Evolutionary conservation across 352 stramenopile species (phyloP).

Genomic region (Globisporangium alternatum): DNA sequence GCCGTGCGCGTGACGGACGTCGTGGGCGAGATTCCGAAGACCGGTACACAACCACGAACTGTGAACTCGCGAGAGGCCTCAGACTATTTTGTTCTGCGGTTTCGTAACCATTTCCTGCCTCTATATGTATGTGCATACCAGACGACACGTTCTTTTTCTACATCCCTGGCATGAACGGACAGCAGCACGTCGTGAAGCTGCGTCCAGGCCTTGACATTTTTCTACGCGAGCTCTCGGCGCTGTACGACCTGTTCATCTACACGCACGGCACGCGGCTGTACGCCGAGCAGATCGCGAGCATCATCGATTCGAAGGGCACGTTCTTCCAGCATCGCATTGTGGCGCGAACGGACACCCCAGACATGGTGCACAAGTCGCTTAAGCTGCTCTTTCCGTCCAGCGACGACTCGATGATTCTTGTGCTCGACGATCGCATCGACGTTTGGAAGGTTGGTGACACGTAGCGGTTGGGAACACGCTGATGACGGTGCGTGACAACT

Average conservation of each 20-base stretch:
- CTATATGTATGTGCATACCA: slow-evolving; percentile 18
- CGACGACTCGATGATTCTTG: slow-evolving; percentile 86
- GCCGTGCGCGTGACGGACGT: slow-evolving; percentile 81
- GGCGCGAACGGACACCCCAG: slow-evolving; percentile 79
- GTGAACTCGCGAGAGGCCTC: background rate
- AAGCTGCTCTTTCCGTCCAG: slow-evolving; percentile 85
- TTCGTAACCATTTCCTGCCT: background rate
- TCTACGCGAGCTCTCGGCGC: slow-evolving; percentile 69
- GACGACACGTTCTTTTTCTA: slow-evolving; percentile 80
- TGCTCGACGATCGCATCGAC: slow-evolving; percentile 83
- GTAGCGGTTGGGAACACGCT: background rate
- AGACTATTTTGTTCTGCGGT: background rate
- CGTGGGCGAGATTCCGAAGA: slow-evolving; percentile 45
- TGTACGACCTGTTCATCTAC: slow-evolving; percentile 95
- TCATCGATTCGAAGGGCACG: slow-evolving; percentile 83
- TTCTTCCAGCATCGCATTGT: slow-evolving; percentile 89
- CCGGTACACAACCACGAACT: slow-evolving; percentile 30
- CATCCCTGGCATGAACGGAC: slow-evolving; percentile 56
- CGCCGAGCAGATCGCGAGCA: slow-evolving; percentile 91
- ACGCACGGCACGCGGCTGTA: slow-evolving; percentile 94
- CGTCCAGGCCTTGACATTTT: slow-evolving; percentile 89
- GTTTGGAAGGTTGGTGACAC: slow-evolving; percentile 62
- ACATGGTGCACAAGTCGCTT: slow-evolving; percentile 86
- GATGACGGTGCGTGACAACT: background rate
- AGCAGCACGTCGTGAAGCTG: slow-evolving; percentile 93